Percentiles rank a stretch among this genome's conserved stretches.
Evolutionary conservation across 768 basidiomycete species (phyloP).

Genomic region (Russula brevipes): DNA sequence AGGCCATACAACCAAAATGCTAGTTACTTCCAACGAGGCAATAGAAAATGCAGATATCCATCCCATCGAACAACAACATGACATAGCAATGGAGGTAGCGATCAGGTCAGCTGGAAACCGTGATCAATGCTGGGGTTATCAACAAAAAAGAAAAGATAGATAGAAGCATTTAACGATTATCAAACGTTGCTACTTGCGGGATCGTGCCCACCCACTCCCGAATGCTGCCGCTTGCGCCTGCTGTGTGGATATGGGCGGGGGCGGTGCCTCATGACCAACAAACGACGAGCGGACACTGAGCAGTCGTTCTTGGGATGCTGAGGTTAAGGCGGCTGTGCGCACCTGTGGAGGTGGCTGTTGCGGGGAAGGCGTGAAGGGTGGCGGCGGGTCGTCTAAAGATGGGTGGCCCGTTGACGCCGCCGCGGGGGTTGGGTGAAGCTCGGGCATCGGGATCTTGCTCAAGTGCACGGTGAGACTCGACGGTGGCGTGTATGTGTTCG

Average conservation of each 20-base stretch:
- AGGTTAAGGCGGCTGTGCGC: neutral
- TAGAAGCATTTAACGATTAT: neutral
- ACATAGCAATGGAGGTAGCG: neutral
- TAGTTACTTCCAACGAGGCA: neutral
- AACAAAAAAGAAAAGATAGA: neutral
- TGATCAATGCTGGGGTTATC: neutral
- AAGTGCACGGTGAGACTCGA: constrained; percentile 65
- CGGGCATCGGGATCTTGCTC: constrained; percentile 85
- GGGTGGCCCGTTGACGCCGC: constrained; percentile 26
- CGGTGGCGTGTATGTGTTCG: constrained; percentile 55
- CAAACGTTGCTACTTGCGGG: constrained; percentile 1
- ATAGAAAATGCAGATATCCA: neutral
- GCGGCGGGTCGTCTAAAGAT: neutral
- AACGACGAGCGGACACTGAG: neutral
- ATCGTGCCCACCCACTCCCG: constrained; percentile 9
- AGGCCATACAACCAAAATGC: neutral
- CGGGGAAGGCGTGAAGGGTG: neutral
- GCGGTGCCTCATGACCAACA: neutral
- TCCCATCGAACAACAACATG: neutral
- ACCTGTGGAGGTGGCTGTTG: neutral
- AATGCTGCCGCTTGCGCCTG: neutral
- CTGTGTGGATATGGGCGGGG: neutral
- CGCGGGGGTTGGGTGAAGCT: constrained; percentile 54
- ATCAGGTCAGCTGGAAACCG: neutral
- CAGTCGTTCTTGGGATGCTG: neutral